Conservation (phyloP, 1,284 basidiomycete genomes). For the Irpex lacteus region DNA sequence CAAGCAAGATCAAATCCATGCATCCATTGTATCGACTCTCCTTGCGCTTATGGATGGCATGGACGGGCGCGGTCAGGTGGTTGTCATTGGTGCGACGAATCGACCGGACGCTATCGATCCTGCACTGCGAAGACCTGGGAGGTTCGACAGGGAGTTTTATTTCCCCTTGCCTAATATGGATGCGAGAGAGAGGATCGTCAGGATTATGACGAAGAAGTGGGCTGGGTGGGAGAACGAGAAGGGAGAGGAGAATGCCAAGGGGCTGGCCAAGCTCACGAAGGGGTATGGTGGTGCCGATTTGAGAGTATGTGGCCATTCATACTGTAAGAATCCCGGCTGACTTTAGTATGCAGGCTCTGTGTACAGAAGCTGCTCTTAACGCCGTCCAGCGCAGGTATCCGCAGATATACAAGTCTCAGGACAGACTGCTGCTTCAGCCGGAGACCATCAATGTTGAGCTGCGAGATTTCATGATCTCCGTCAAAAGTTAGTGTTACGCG, state of each 20-base stretch:
- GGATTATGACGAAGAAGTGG: conserved; percentile 93
- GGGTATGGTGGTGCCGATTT: conserved; percentile 98
- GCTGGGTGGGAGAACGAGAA: conserved; percentile 73
- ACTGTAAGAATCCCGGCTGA: not conserved
- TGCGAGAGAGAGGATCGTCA: conserved; percentile 86
- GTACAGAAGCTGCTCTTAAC: conserved; percentile 96
- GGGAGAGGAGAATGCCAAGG: conserved; percentile 56
- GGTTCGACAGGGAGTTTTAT: conserved; percentile 99
- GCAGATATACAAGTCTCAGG: conserved; percentile 93
- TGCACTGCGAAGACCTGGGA: conserved; percentile 88
- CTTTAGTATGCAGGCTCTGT: conserved; percentile 64
- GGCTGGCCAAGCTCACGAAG: conserved; percentile 89
- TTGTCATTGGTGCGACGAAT: conserved; percentile 99
- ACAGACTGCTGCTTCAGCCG: conserved; percentile 84
- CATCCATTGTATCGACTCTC: conserved; percentile 94
- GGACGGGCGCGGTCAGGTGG: conserved; percentile 96
- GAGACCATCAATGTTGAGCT: conserved; percentile 85
- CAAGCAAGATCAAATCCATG: conserved; percentile 99
- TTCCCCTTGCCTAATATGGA: conserved; percentile 88
- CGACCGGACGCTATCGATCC: conserved; percentile 97
- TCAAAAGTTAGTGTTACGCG: conserved; percentile 72
- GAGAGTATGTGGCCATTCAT: conserved; percentile 53
- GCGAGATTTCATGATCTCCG: conserved; percentile 96
- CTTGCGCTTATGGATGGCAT: conserved; percentile 99
- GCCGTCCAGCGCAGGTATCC: conserved; percentile 96